Evolutionary conservation across 2,329 filamentous ascomycete genomes (phyloP).

Genomic region (Botrytis pseudocinerea): DNA sequence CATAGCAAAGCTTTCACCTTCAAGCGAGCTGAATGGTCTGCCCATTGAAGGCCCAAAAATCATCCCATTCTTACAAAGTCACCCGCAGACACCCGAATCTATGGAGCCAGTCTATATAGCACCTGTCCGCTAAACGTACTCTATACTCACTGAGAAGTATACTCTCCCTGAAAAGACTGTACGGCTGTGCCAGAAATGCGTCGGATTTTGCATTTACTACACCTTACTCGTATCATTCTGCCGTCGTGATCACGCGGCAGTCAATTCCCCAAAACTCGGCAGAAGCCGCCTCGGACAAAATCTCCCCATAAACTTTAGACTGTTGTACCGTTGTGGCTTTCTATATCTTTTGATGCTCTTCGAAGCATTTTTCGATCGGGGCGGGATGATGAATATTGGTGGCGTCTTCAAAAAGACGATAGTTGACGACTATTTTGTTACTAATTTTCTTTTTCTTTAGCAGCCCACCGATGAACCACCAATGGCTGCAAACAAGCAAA

Average conservation of each 20-base stretch:
- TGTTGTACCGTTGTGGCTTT: constrained; percentile 19
- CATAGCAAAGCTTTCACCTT: not conserved
- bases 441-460: constrained; percentile 3
- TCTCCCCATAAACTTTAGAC: constrained; percentile 14
- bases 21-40: constrained; percentile 9
- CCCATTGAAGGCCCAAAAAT: not conserved
- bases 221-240: not conserved
- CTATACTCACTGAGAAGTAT: not conserved
- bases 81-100: constrained; percentile 13
- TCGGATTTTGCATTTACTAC: constrained; percentile 1
- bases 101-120: not conserved
- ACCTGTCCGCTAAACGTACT: not conserved
- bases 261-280: constrained; percentile 12
- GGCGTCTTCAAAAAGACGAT: constrained; percentile 13
- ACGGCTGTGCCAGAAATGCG: not conserved
- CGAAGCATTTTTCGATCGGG: not conserved
- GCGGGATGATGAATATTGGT: constrained; percentile 20
- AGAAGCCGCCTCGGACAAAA: constrained; percentile 14
- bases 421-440: not conserved
- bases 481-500: not conserved
- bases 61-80: constrained; percentile 12
- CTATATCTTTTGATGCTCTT: constrained; percentile 8
- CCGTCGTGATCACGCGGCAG: constrained; percentile 16
- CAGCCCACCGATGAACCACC: not conserved
- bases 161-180: not conserved